Conservation (phyloP, 2,329 filamentous ascomycete species). For the Apiospora aurea region DNA sequence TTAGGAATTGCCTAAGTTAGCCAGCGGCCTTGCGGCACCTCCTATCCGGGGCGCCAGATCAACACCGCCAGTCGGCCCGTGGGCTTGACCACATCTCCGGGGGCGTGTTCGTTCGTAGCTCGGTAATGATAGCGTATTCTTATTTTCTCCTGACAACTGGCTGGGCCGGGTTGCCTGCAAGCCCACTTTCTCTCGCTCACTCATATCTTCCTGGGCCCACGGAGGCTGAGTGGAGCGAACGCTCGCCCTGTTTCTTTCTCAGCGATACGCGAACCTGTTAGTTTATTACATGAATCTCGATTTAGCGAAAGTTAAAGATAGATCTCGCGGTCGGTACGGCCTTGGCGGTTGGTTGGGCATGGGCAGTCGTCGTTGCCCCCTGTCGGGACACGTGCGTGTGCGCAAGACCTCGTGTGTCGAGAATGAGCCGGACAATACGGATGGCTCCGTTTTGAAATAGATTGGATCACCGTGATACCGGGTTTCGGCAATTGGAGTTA, state of each 20-base stretch:
- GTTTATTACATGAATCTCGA: not conserved
- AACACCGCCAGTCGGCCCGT: not conserved
- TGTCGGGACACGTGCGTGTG: not conserved
- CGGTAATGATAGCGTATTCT: not conserved
- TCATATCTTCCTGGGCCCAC: not conserved
- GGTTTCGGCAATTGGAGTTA: not conserved
- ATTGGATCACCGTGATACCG: not conserved
- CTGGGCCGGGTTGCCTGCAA: not conserved
- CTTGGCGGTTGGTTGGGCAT: not conserved
- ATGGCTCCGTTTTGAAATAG: not conserved
- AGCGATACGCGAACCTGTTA: not conserved
- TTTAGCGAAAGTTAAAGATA: not conserved
- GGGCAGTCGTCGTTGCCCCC: not conserved
- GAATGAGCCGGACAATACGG: not conserved
- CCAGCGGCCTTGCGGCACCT: constrained; percentile 6
- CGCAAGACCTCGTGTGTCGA: not conserved
- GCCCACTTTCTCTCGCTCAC: not conserved
- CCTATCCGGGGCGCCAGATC: constrained; percentile 1
- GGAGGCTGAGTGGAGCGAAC: not conserved
- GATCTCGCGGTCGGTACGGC: not conserved
- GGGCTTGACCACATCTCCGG: not conserved
- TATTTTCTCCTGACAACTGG: not conserved
- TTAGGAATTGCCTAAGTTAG: not conserved
- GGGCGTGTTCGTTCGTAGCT: not conserved
- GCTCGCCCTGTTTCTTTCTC: not conserved